Percentiles rank a stretch among this genome's conserved stretches.
Conservation (phyloP, 441 rosid species). For the Jatropha podagrica region DNA sequence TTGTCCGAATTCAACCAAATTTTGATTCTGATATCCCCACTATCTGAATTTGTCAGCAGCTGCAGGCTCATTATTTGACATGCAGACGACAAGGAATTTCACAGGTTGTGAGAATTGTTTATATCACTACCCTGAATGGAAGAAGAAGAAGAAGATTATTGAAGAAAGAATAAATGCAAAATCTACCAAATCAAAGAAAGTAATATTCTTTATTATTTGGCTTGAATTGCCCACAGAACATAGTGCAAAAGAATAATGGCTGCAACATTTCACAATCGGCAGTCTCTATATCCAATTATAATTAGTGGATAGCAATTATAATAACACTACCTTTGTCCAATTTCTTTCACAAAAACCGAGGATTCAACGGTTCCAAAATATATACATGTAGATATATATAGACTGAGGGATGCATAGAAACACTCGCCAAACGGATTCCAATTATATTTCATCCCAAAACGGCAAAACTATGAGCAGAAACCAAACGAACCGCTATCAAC, state of each 20-base stretch:
- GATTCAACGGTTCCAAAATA: not conserved
- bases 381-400: no score
- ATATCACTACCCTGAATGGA: no score
- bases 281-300: not conserved
- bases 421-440: not conserved
- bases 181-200: not conserved
- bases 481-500: constrained; percentile 15
- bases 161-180: not conserved
- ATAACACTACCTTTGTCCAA: not conserved
- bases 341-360: constrained; percentile 10
- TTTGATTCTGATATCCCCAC: not conserved
- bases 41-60: not conserved
- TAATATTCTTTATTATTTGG: not conserved
- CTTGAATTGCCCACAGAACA: not conserved
- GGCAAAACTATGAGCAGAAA: not conserved
- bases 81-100: not conserved
- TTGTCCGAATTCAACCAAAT: not conserved
- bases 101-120: not conserved
- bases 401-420: not conserved
- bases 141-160: not conserved
- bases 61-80: not conserved
- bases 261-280: not conserved
- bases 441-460: not conserved
- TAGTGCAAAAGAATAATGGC: constrained; percentile 4
- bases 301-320: not conserved